Percentiles rank a stretch among this genome's conserved stretches.
phyloP scores from a whole-genome alignment of 805 yeast genomes.

The Wickerhamomyces bovis region DNA sequence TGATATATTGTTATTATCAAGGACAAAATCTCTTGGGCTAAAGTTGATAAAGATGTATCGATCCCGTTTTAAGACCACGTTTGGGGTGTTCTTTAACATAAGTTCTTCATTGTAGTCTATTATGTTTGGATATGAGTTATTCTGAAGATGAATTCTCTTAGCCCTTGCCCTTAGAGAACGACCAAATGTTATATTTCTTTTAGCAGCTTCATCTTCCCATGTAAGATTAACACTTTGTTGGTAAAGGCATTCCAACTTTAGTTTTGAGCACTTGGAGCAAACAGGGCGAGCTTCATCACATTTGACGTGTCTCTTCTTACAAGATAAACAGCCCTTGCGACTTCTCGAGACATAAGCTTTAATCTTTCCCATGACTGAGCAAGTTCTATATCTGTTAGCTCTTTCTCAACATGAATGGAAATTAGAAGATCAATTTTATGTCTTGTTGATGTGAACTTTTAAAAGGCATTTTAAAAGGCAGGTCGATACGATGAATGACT shows the following conservation, averaged over 20 bases:
- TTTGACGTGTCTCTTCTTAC: constrained; percentile 45
- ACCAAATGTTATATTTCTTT: constrained; percentile 32
- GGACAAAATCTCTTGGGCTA: constrained; percentile 7
- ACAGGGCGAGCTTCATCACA: constrained; percentile 34
- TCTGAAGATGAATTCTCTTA: constrained; percentile 1
- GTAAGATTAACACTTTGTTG: constrained; percentile 16
- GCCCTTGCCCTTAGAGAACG: constrained; percentile 25
- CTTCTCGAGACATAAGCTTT: constrained; percentile 26
- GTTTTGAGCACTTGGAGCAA: constrained; percentile 26
- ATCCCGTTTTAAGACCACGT: constrained; percentile 8
- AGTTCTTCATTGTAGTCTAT: background rate
- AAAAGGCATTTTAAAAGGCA: no score
- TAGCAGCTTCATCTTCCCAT: constrained; percentile 35
- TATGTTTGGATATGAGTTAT: background rate
- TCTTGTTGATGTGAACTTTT: no score
- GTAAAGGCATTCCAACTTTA: constrained; percentile 17
- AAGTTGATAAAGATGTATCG: constrained; percentile 12
- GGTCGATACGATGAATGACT: no score
- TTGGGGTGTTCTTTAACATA: background rate
- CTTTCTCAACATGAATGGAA: no score
- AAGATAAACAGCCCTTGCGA: constrained; percentile 42
- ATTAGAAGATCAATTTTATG: no score
- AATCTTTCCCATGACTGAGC: constrained; percentile 15
- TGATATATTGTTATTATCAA: constrained; percentile 1
- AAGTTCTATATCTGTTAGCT: no score